Conservation (phyloP, 2,329 filamentous ascomycete species). For the Keithomyces neogunnii region DNA sequence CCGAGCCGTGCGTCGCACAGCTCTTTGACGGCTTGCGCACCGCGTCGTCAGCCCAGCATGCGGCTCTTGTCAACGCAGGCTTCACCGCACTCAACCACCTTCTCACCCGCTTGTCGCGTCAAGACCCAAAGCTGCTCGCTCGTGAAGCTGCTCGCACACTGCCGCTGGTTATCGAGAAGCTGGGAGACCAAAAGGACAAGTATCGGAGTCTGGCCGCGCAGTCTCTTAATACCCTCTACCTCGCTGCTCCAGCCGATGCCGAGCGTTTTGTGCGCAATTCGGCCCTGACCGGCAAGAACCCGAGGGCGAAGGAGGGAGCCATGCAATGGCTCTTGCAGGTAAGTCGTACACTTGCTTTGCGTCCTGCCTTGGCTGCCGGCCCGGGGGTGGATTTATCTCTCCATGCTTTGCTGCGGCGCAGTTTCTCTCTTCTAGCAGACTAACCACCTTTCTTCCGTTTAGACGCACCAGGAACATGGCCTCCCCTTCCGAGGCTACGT, state of each 20-base stretch:
- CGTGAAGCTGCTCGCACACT: constrained; percentile 65
- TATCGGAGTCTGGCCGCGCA: constrained; percentile 66
- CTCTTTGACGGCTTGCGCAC: constrained; percentile 77
- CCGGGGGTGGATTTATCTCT: neutral
- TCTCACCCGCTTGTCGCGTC: constrained; percentile 74
- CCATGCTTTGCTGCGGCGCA: constrained; percentile 1
- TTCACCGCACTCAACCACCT: constrained; percentile 85
- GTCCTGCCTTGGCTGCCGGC: no score
- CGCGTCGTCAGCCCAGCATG: constrained; percentile 69
- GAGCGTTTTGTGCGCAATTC: constrained; percentile 72
- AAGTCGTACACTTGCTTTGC: constrained; percentile 6
- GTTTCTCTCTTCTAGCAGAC: constrained; percentile 4
- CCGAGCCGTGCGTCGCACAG: constrained; percentile 59
- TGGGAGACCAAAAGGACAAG: constrained; percentile 84
- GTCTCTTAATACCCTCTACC: constrained; percentile 70
- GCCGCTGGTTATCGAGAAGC: constrained; percentile 69
- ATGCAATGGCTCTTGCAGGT: constrained; percentile 81
- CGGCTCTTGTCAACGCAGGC: constrained; percentile 68
- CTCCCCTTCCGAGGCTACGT: constrained; percentile 80
- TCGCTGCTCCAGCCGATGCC: constrained; percentile 60
- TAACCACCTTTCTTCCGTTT: constrained; percentile 11
- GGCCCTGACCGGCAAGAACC: constrained; percentile 71
- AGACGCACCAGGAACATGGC: constrained; percentile 75
- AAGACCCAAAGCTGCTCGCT: constrained; percentile 66
- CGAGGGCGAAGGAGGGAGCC: constrained; percentile 74